phyloP scores from a whole-genome alignment of 2,329 filamentous ascomycete genomes.

The Ceratocystis cubensis region DNA sequence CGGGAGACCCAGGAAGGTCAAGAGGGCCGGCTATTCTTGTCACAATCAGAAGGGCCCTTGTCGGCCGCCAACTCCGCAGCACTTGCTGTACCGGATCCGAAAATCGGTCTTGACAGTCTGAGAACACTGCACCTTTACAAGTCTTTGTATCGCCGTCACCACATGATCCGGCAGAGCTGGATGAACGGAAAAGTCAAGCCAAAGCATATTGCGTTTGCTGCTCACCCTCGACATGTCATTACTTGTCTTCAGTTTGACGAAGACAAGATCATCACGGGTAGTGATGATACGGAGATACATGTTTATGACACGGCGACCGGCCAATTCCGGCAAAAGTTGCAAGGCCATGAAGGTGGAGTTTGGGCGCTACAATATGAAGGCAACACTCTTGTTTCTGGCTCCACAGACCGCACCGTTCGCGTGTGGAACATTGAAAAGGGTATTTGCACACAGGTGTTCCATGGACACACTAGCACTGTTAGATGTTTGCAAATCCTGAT shows the following conservation, averaged over 20 bases:
- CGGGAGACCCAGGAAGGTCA: slow-evolving; percentile 26
- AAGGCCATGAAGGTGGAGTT: slow-evolving; percentile 91
- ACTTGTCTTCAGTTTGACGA: slow-evolving; percentile 96
- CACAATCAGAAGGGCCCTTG: slow-evolving; percentile 63
- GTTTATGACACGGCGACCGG: slow-evolving; percentile 97
- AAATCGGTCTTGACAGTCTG: slow-evolving; percentile 64
- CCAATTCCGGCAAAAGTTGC: slow-evolving; percentile 65
- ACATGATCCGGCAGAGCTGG: slow-evolving; percentile 85
- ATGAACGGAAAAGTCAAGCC: slow-evolving; percentile 76
- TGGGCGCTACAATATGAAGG: slow-evolving; percentile 96
- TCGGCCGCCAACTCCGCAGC: slow-evolving; percentile 79
- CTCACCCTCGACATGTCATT: slow-evolving; percentile 90
- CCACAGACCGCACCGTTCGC: slow-evolving; percentile 93
- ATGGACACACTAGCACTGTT: slow-evolving; percentile 94
- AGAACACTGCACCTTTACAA: slow-evolving; percentile 88
- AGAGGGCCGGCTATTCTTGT: neutral
- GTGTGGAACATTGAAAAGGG: slow-evolving; percentile 97
- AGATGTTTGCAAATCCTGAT: slow-evolving; percentile 89
- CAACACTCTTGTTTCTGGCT: slow-evolving; percentile 88
- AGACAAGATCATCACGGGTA: slow-evolving; percentile 95
- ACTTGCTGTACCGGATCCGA: slow-evolving; percentile 66
- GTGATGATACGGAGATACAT: slow-evolving; percentile 94
- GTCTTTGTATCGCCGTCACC: slow-evolving; percentile 83
- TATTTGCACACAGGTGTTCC: slow-evolving; percentile 86
- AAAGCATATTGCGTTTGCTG: slow-evolving; percentile 80